Evolutionary conservation across 768 basidiomycete genomes (phyloP), one percentile per base, ranked within the genome.

Genomic region (Boletus bicolor): DNA sequence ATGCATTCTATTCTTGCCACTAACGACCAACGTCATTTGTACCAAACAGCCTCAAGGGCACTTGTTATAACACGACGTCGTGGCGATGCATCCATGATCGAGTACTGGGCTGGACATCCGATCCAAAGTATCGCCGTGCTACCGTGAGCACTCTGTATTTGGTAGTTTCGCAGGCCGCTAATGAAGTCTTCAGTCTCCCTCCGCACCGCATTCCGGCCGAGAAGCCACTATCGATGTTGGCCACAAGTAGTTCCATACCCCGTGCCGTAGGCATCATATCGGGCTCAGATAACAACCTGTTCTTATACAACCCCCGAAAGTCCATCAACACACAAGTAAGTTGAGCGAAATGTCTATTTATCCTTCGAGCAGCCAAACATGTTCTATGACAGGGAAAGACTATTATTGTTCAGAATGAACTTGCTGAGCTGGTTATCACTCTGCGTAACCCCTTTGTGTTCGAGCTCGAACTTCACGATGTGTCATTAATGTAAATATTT

Each of bases 381-480:
- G 21, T 26, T 37, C 24, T 36, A 26, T 47, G 15, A 34, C 56
- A 87, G 84, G 78, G 75, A 7, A 81, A 83, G 75, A 75, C 81
- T 0, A 64, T 89, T 12, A 79, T 94, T 14, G 90, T 93, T 1
- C 90, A 91, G 68, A 87, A 87, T 61, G 97, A 98, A 69, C 71
- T 74, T 4, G 74, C 93, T 32, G 94, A 98, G 62, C 81, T 98
- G 61, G 79, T 85, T 8, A 76, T 98, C 44, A 86, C 87, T 21
- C 72, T 99, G n/a, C 83, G 85, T 54, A 99, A 99, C 70, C 92
- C 93, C 2, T 96, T 87, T 70, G 82, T 91, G 4, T 96, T 98
- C 70, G 92, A 95, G 57, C 77, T 99, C 12, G 93, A 98, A 58
- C 72, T 98, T 17, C 85, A 91, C 55, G 85, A 84, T 61, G 68